Conservation (phyloP, 495 filamentous ascomycete genomes). For the Penicillium daleae region DNA sequence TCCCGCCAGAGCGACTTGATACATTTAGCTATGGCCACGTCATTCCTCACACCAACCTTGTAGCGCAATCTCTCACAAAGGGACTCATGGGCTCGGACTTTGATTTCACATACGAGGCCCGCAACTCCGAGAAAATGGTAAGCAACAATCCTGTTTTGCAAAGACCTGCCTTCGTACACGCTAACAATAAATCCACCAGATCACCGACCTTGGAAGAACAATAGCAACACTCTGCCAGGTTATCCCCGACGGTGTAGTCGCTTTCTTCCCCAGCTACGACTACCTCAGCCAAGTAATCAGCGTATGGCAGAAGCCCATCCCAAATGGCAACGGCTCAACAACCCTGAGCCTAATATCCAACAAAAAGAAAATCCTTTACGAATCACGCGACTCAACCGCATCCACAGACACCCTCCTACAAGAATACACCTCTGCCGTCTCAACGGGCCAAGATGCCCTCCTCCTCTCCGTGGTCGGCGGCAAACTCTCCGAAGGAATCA, state of each 20-base stretch:
- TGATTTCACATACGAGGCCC: conserved; percentile 84
- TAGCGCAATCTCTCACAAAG: conserved; percentile 65
- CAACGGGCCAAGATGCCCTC: conserved; percentile 69
- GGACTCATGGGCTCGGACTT: conserved; percentile 65
- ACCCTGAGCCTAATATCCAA: conserved; percentile 45
- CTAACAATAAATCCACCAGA: conserved; percentile 45
- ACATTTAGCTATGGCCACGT: conserved; percentile 95
- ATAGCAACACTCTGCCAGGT: conserved; percentile 69
- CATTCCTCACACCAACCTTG: conserved; percentile 79
- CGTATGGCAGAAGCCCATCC: conserved; percentile 62
- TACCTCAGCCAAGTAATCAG: conserved; percentile 76
- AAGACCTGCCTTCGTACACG: neutral
- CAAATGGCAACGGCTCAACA: conserved; percentile 34
- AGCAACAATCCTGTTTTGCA: neutral
- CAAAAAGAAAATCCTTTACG: conserved; percentile 70
- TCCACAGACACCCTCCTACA: conserved; percentile 68
- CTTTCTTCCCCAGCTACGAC: conserved; percentile 94
- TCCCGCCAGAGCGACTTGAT: conserved; percentile 63
- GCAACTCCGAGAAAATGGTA: conserved; percentile 61
- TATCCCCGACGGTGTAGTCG: conserved; percentile 90
- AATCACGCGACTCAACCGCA: conserved; percentile 55
- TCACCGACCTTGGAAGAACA: conserved; percentile 73
- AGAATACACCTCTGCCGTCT: conserved; percentile 71
- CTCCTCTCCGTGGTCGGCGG: conserved; percentile 95
- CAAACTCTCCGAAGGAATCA: conserved; percentile 95